phyloP scores from a whole-genome alignment of 176 grass and related monocot species.

The Avena eriantha region DNA sequence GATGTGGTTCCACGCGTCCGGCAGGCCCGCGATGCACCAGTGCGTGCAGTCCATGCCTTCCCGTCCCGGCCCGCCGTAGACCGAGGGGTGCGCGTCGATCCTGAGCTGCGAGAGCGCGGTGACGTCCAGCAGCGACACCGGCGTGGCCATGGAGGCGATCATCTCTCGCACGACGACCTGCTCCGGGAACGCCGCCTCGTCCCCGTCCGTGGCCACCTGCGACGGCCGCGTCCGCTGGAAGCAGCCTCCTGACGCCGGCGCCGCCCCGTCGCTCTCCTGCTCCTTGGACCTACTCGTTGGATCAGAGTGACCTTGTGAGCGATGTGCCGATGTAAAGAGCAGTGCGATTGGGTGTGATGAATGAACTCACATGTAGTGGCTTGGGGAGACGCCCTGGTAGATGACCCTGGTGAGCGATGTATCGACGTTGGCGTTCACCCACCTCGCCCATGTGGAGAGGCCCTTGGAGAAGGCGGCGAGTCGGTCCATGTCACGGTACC shows the following conservation, averaged over 20 bases:
- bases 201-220: constrained; percentile 48
- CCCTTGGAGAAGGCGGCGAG: constrained; percentile 55
- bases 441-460: constrained; percentile 59
- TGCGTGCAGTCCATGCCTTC: constrained; percentile 78
- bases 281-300: constrained; percentile 25
- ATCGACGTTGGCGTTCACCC: constrained; percentile 56
- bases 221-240: constrained; percentile 57
- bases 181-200: constrained; percentile 25
- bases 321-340: not conserved
- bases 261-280: constrained; percentile 16
- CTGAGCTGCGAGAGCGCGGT: constrained; percentile 76
- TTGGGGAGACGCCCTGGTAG: constrained; percentile 70
- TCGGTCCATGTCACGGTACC: constrained; percentile 60
- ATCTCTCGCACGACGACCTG: constrained; percentile 52
- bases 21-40: constrained; percentile 79
- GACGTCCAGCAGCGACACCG: constrained; percentile 72
- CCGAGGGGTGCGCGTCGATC: constrained; percentile 88
- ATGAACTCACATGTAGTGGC: constrained; percentile 69
- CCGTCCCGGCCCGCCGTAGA: constrained; percentile 55
- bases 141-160: constrained; percentile 49
- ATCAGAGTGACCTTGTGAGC: not conserved
- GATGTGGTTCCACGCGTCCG: constrained; percentile 76
- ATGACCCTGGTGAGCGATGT: constrained; percentile 50
- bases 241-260: constrained; percentile 42
- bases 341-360: not conserved